These are phyloP conservation scores for Nakazawaea sp. DNA, from an alignment of 805 yeast species.

Conservation along the genomic window DNA sequence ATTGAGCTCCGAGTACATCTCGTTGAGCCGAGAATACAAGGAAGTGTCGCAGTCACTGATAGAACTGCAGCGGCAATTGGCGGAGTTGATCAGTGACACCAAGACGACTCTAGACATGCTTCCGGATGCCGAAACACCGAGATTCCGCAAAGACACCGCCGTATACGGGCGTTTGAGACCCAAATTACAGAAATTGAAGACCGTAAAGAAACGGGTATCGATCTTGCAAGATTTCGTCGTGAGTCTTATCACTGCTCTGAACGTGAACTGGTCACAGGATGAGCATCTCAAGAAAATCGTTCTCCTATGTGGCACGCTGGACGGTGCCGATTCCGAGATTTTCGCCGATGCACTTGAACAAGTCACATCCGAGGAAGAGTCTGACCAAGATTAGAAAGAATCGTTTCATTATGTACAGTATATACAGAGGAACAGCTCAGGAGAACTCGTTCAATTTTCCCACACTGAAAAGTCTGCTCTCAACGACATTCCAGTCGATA, in stretches of 20 bases:
- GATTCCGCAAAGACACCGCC: too few relatives aligned
- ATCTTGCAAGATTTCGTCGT: conserved; percentile 21
- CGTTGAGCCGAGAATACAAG: conserved; percentile 2
- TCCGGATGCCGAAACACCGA: background rate
- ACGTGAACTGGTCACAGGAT: conserved; percentile 26
- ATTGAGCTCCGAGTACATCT: background rate
- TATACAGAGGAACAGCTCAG: conserved; percentile 1
- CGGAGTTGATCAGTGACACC: background rate
- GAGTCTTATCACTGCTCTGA: conserved; percentile 25
- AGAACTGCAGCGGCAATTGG: conserved; percentile 1
- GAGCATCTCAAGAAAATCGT: conserved; percentile 18
- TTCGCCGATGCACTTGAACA: too few relatives aligned
- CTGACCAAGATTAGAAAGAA: too few relatives aligned
- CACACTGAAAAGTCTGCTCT: conserved; percentile 26
- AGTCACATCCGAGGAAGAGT: too few relatives aligned
- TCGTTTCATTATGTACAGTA: background rate
- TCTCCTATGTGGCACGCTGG: conserved; percentile 11
- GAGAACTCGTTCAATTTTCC: conserved; percentile 6
- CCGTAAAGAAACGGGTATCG: conserved; percentile 13
- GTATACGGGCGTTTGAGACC: background rate
- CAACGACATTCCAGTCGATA: conserved; percentile 80
- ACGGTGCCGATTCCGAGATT: background rate
- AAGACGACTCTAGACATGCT: background rate
- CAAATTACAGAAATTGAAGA: conserved; percentile 4
- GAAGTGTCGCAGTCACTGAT: conserved; percentile 8